Percentiles rank a stretch among this genome's conserved stretches.
Evolutionary conservation across 108 stramenopile species (phyloP).

Genomic region (Aurantiochytrium sp.): DNA sequence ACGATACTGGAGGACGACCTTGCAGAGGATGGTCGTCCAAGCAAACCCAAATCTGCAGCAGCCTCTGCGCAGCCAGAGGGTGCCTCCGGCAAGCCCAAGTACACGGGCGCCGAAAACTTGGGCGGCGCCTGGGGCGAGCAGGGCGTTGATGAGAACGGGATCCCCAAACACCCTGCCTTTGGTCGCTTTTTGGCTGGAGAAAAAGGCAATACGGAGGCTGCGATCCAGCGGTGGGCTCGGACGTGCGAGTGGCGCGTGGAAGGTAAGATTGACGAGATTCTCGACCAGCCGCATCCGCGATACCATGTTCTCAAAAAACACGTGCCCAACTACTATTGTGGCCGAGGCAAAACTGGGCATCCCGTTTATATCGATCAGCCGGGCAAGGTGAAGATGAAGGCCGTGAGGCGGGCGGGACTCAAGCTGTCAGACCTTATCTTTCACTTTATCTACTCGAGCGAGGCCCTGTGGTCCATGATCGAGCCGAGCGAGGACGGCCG

Average conservation of each 20-base stretch:
- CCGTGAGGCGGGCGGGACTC: constrained; percentile 46
- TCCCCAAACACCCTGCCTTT: constrained; percentile 8
- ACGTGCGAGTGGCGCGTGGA: constrained; percentile 62
- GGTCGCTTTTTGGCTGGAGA: constrained; percentile 60
- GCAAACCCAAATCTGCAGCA: neutral
- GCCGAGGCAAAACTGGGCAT: constrained; percentile 49
- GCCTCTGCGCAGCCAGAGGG: neutral
- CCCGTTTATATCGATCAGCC: constrained; percentile 63
- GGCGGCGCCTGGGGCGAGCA: neutral
- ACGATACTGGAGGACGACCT: neutral
- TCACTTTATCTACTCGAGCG: constrained; percentile 64
- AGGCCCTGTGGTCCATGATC: constrained; percentile 63
- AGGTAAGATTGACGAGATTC: constrained; percentile 52
- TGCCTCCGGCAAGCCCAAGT: neutral
- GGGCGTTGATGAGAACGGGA: neutral
- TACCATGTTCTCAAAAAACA: constrained; percentile 55
- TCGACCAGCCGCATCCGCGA: constrained; percentile 47
- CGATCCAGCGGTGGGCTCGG: constrained; percentile 46
- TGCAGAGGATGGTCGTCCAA: neutral
- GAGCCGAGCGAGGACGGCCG: constrained; percentile 49
- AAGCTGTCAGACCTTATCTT: constrained; percentile 44
- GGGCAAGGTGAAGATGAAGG: constrained; percentile 56
- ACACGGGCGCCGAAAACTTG: neutral
- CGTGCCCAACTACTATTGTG: constrained; percentile 64
- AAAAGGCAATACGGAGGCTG: constrained; percentile 55